Conservation (phyloP, 208 protist species). For the Trypanosoma caninum region DNA sequence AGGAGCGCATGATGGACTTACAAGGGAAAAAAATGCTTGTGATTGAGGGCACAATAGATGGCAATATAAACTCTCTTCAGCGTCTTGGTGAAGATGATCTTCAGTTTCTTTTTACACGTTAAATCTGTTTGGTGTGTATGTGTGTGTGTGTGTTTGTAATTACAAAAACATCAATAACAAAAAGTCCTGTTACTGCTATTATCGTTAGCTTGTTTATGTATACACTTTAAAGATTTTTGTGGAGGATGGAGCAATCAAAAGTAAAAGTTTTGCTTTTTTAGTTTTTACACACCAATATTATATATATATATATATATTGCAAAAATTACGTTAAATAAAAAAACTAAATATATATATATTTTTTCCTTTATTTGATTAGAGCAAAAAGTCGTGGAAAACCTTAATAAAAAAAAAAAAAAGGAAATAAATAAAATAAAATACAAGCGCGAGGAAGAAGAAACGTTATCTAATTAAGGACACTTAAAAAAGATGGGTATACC, state of each 20-base stretch:
- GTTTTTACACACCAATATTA: too few species aligned
- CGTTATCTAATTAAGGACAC: not conserved
- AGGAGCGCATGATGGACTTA: constrained; percentile 92
- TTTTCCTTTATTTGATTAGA: not conserved
- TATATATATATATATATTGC: too few species aligned
- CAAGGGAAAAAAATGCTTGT: constrained; percentile 95
- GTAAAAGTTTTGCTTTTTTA: too few species aligned
- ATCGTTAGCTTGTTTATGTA: too few species aligned
- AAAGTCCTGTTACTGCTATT: too few species aligned
- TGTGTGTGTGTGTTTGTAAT: not conserved
- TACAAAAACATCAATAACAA: too few species aligned
- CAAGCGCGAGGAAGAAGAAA: not conserved
- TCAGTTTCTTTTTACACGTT: constrained; percentile 88
- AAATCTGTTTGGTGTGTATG: not conserved
- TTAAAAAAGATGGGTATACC: constrained; percentile 75
- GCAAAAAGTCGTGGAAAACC: too few species aligned
- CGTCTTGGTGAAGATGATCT: constrained; percentile 85
- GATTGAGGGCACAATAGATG: constrained; percentile 92
- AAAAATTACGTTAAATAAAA: too few species aligned
- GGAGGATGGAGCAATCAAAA: too few species aligned
- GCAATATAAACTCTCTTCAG: constrained; percentile 76
- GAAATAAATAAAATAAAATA: not conserved
- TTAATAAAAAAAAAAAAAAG: constrained; percentile 14
- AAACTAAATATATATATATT: constrained; percentile 5
- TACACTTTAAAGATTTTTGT: too few species aligned